Evolutionary conservation across 345 rosid genomes (phyloP).

Genomic region (Eucalyptus polybractea): DNA sequence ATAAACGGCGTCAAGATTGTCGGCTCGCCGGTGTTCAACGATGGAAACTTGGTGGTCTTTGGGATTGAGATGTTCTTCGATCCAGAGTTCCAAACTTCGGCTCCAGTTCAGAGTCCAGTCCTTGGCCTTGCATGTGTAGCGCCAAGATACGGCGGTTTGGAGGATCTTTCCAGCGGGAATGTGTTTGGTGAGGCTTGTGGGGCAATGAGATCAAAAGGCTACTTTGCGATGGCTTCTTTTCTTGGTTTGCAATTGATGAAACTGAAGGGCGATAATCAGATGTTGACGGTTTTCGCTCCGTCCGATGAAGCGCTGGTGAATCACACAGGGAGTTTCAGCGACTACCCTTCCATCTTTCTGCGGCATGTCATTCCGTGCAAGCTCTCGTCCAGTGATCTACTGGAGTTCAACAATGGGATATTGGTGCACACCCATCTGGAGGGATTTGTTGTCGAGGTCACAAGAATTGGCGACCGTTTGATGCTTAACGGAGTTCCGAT

Average conservation of each 20-base stretch:
- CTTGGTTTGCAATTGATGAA: slow-evolving; percentile 19
- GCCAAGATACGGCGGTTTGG: not conserved
- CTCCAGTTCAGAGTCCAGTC: not conserved
- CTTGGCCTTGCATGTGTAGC: not conserved
- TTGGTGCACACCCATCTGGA: slow-evolving; percentile 5
- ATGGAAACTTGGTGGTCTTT: slow-evolving; percentile 18
- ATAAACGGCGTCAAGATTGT: slow-evolving; percentile 13
- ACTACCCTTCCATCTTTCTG: slow-evolving; percentile 8
- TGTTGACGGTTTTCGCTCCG: slow-evolving; percentile 22
- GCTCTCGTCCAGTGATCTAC: slow-evolving; percentile 17
- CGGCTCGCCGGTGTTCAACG: slow-evolving; percentile 10
- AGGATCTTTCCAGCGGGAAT: not conserved
- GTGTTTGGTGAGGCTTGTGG: not conserved
- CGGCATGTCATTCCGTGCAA: slow-evolving; percentile 22
- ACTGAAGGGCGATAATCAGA: not conserved
- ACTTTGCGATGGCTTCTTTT: slow-evolving; percentile 29
- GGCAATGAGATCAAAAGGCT: slow-evolving; percentile 13
- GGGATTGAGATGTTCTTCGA: slow-evolving; percentile 17
- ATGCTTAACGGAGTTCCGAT: slow-evolving; percentile 16
- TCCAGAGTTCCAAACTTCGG: not conserved
- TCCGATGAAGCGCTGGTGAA: slow-evolving; percentile 4
- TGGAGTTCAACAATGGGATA: not conserved
- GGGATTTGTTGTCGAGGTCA: slow-evolving; percentile 11
- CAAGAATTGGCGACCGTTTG: not conserved
- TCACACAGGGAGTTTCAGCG: not conserved